phyloP scores from a whole-genome alignment of 331 rosid genomes.

The Acacia concinna region DNA sequence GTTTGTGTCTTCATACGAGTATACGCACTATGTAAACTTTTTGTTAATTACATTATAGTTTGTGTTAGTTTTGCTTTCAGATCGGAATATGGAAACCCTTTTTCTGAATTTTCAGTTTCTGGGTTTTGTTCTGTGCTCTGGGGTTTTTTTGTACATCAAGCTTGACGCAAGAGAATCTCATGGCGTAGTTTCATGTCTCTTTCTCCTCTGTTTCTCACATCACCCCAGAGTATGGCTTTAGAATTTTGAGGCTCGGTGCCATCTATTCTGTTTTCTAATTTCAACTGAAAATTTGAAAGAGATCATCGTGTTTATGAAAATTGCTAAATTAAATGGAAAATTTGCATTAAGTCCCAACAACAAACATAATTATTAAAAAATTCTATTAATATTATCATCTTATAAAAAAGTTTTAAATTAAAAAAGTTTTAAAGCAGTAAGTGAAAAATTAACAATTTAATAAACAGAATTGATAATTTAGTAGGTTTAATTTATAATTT shows the following conservation, averaged over 20 bases:
- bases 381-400: too few relatives aligned
- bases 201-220: neutral
- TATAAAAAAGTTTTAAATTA: too few relatives aligned
- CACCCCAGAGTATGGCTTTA: neutral
- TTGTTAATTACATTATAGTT: neutral
- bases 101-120: neutral
- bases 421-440: too few relatives aligned
- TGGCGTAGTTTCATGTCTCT: neutral
- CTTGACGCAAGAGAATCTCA: neutral
- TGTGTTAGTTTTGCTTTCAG: neutral
- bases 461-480: too few relatives aligned
- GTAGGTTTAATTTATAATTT: too few relatives aligned
- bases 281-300: neutral
- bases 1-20: neutral
- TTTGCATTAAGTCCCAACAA: too few relatives aligned
- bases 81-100: neutral
- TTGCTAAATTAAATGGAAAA: neutral
- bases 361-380: too few relatives aligned
- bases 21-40: neutral
- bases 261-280: neutral
- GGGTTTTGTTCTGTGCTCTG: neutral
- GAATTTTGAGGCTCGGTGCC: neutral
- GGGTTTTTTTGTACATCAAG: constrained; percentile 32
- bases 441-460: too few relatives aligned
- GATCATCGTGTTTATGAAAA: neutral